Conservation (phyloP, 2,329 filamentous ascomycete genomes). For the Talaromyces funiculosus region DNA sequence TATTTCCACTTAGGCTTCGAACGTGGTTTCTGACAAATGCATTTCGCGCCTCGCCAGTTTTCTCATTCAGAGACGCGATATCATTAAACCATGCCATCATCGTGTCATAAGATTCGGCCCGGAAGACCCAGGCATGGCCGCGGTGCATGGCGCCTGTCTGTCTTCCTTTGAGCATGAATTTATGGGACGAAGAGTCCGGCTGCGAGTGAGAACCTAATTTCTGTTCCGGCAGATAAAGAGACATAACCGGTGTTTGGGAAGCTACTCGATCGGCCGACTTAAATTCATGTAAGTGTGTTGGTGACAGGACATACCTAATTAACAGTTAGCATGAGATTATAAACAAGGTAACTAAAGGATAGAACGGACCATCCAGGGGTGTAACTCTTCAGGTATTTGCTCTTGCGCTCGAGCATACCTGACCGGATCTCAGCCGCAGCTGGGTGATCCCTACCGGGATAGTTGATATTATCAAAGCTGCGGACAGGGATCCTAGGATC, state of each 20-base stretch:
- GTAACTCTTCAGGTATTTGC: conserved; percentile 97
- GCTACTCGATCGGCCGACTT: conserved; percentile 89
- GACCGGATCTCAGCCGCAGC: conserved; percentile 79
- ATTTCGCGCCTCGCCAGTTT: conserved; percentile 78
- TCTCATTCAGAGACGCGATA: conserved; percentile 83
- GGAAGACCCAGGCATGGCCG: conserved; percentile 63
- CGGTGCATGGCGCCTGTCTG: conserved; percentile 92
- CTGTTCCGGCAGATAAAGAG: conserved; percentile 87
- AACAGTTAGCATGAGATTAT: background rate
- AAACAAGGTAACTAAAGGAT: background rate
- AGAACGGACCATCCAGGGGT: conserved; percentile 78
- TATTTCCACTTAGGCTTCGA: conserved; percentile 65
- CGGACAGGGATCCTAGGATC: conserved; percentile 76
- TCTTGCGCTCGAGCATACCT: conserved; percentile 92
- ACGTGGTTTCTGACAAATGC: conserved; percentile 80
- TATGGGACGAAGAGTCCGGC: conserved; percentile 79
- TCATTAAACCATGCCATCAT: conserved; percentile 98
- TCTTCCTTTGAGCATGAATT: conserved; percentile 95
- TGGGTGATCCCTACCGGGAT: conserved; percentile 82
- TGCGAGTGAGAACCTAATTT: conserved; percentile 89
- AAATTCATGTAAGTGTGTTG: conserved; percentile 97
- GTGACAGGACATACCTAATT: conserved; percentile 83
- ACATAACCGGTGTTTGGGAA: conserved; percentile 87
- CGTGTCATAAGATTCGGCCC: conserved; percentile 71
- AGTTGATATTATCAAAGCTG: conserved; percentile 74